Percentiles rank a stretch among this genome's conserved stretches.
These are phyloP conservation scores for Phytophthora europaea DNA, from an alignment of 352 stramenopile genomes.

Conservation along the genomic window DNA sequence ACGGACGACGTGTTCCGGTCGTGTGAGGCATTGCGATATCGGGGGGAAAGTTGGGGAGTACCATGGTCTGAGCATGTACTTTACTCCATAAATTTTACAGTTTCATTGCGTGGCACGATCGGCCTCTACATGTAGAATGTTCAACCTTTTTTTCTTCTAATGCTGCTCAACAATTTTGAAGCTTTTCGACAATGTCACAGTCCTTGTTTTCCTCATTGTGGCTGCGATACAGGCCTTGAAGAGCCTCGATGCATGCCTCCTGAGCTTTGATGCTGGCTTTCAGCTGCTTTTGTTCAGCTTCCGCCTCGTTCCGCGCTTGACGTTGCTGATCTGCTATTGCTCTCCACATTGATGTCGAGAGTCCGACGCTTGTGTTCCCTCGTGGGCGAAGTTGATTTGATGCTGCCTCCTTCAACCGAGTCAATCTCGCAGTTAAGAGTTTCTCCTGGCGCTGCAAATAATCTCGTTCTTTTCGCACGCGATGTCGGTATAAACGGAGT, in stretches of 20 bases:
- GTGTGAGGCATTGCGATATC: not conserved
- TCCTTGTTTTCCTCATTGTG: not conserved
- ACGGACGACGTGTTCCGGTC: slow-evolving; percentile 32
- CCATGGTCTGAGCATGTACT: too few species aligned
- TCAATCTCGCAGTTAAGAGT: not conserved
- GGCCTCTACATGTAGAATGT: too few species aligned
- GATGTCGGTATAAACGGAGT: not conserved
- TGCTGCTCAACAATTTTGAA: not conserved
- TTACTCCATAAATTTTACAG: too few species aligned
- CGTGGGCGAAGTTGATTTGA: not conserved
- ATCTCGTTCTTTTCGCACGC: not conserved
- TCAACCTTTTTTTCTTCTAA: too few species aligned
- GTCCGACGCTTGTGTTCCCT: not conserved
- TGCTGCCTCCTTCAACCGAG: not conserved
- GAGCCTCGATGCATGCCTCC: not conserved
- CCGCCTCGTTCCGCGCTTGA: not conserved
- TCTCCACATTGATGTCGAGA: not conserved
- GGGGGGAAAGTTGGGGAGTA: too few species aligned
- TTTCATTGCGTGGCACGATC: too few species aligned
- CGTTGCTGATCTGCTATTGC: not conserved
- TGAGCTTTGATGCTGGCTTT: not conserved
- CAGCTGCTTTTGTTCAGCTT: not conserved
- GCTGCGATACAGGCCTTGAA: not conserved
- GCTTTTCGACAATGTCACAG: not conserved
- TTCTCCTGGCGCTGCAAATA: not conserved